Evolutionary conservation across 495 filamentous ascomycete species (phyloP).

Genomic region (Cairneyella variabilis): DNA sequence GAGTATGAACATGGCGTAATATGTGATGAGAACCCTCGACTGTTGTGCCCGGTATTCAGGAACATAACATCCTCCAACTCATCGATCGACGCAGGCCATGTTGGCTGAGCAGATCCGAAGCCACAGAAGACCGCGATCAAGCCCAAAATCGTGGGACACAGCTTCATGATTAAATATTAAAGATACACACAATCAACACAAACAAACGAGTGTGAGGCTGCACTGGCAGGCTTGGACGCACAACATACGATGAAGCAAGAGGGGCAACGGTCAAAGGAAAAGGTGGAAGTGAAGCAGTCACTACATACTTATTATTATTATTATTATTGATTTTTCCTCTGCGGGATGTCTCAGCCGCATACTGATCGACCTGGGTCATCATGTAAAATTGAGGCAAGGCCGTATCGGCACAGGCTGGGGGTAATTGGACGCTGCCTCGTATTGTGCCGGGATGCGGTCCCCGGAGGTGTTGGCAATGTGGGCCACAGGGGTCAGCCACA

Average conservation of each 20-base stretch:
- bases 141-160: slow-evolving; percentile 21
- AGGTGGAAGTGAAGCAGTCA: background rate
- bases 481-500: too few species aligned
- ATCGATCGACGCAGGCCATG: slow-evolving; percentile 56
- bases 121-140: slow-evolving; percentile 31
- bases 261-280: background rate
- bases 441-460: too few species aligned
- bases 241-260: background rate
- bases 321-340: background rate
- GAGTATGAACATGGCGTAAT: slow-evolving; percentile 57
- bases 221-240: slow-evolving; percentile 14
- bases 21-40: slow-evolving; percentile 48
- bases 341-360: background rate
- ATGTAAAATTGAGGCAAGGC: too few species aligned
- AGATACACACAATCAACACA: background rate
- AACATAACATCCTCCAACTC: slow-evolving; percentile 63
- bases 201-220: slow-evolving; percentile 20
- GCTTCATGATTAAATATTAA: slow-evolving; percentile 26
- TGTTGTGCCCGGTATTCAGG: slow-evolving; percentile 49
- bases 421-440: too few species aligned
- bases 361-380: too few species aligned
- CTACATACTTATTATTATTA: background rate
- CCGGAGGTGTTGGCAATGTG: too few species aligned
- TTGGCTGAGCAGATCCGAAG: slow-evolving; percentile 40
- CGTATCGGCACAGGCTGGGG: too few species aligned